Conservation (phyloP, 306 rosid species). For the Begonia fuchsioides region DNA sequence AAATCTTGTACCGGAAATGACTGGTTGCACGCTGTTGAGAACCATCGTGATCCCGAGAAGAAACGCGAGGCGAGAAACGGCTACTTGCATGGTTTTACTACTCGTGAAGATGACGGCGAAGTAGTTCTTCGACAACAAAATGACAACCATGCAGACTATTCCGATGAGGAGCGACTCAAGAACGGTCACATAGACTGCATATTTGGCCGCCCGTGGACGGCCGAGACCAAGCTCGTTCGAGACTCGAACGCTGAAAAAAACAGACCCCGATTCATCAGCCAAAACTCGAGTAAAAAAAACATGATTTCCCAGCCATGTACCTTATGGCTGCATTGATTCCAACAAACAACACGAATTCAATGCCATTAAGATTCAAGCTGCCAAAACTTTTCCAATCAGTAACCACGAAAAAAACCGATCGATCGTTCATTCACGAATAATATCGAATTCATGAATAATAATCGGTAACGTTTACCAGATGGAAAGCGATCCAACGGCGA, state of each 20-base stretch:
- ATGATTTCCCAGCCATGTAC: conserved; percentile 15
- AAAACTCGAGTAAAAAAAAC: conserved; percentile 23
- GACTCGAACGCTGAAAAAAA: conserved; percentile 34
- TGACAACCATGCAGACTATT: conserved; percentile 27
- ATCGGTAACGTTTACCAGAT: conserved; percentile 42
- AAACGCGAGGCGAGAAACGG: conserved; percentile 41
- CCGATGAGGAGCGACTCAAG: conserved; percentile 63
- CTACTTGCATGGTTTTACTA: conserved; percentile 28
- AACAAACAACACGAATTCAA: conserved; percentile 71
- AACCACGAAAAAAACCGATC: background rate
- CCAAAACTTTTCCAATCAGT: conserved; percentile 13
- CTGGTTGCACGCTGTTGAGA: conserved; percentile 83
- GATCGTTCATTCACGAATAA: too few species aligned
- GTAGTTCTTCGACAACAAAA: conserved; percentile 35
- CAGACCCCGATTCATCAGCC: conserved; percentile 16
- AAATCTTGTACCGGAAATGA: conserved; percentile 47
- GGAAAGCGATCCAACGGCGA: conserved; percentile 65
- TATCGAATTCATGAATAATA: too few species aligned
- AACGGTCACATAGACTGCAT: conserved; percentile 48
- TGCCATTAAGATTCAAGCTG: conserved; percentile 69
- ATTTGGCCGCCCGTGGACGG: conserved; percentile 69
- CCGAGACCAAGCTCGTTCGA: conserved; percentile 67
- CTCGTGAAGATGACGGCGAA: conserved; percentile 47
- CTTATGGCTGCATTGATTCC: conserved; percentile 88
- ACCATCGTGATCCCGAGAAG: conserved; percentile 69